Percentiles rank a stretch among this genome's conserved stretches.
phyloP scores from a whole-genome alignment of 257 asterid genomes.

The Thymus mandschuricus region DNA sequence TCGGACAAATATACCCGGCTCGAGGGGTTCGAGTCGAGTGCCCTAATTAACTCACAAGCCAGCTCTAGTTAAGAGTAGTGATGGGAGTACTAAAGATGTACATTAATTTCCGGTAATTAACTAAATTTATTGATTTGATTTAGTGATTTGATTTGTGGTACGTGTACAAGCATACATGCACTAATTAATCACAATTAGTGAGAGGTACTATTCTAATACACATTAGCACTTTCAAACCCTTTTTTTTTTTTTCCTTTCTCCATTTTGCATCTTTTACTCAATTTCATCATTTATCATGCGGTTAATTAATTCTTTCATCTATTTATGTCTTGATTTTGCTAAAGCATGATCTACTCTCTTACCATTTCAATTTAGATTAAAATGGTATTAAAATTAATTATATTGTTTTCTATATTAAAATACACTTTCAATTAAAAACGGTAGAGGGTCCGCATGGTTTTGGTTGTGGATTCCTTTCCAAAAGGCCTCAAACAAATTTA shows the following conservation, averaged over 20 bases:
- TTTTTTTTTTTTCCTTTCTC: not conserved
- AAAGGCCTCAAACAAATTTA: too few relatives aligned
- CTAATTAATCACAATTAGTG: not conserved
- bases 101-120: too few relatives aligned
- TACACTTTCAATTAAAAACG: too few relatives aligned
- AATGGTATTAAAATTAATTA: too few relatives aligned
- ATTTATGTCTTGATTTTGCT: not conserved
- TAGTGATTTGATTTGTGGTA: not conserved
- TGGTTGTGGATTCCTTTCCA: too few relatives aligned
- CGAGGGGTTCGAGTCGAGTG: too few relatives aligned
- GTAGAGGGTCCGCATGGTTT: too few relatives aligned
- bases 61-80: too few relatives aligned
- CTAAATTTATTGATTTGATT: not conserved
- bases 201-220: not conserved
- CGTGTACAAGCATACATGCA: not conserved
- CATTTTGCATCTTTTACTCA: not conserved
- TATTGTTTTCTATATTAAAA: too few relatives aligned
- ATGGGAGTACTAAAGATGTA: too few relatives aligned
- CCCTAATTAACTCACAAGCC: too few relatives aligned
- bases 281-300: not conserved
- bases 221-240: not conserved
- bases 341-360: not conserved
- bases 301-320: not conserved
- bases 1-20: too few relatives aligned
- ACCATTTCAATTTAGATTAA: not conserved